Conservation (phyloP, 441 rosid species). For the Geranium incanum region DNA sequence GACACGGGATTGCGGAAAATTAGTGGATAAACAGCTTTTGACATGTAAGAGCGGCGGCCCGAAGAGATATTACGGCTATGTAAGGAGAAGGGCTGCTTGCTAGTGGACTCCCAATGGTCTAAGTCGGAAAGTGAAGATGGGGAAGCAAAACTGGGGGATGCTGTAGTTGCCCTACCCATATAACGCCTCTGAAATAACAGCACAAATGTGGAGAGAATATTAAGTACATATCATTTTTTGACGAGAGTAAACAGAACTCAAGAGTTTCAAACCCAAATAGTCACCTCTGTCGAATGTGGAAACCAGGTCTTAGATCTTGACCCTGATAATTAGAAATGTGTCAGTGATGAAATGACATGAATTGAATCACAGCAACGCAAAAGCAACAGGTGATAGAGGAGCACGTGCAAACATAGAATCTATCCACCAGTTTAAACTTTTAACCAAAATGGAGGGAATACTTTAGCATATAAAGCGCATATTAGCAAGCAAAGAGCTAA, state of each 20-base stretch:
- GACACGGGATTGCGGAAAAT: constrained; percentile 80
- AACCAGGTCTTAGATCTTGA: constrained; percentile 40
- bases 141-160: constrained; percentile 57
- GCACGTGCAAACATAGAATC: neutral
- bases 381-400: neutral
- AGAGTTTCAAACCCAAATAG: constrained; percentile 6
- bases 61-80: constrained; percentile 31
- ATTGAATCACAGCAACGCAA: neutral
- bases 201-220: constrained; percentile 7
- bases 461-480: neutral
- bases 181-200: constrained; percentile 42
- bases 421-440: neutral
- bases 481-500: neutral
- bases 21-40: constrained; percentile 63
- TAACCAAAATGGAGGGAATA: neutral
- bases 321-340: constrained; percentile 29
- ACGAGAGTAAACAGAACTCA: constrained; percentile 11
- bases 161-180: constrained; percentile 30
- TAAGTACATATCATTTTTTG: constrained; percentile 8
- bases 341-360: neutral
- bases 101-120: constrained; percentile 43
- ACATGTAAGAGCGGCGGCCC: constrained; percentile 40
- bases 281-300: constrained; percentile 52
- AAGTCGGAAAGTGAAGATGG: constrained; percentile 51
- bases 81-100: constrained; percentile 36